phyloP scores from a whole-genome alignment of 495 filamentous ascomycete genomes.

The Hypoxylon perforatum region DNA sequence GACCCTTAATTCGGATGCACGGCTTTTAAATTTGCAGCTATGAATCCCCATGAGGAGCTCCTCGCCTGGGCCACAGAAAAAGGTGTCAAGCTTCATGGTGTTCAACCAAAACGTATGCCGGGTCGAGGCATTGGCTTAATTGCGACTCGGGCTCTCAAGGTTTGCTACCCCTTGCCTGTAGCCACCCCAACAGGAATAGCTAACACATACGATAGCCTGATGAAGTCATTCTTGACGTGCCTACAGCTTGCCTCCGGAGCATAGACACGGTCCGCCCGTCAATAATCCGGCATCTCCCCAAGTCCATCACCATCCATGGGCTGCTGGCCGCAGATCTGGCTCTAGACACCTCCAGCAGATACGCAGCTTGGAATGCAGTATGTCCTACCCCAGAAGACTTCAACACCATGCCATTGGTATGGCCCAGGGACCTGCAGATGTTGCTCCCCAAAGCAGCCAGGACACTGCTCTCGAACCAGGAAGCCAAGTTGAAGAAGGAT shows the following conservation, averaged over 20 bases:
- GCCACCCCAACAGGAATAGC: no score
- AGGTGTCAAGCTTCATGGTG: slow-evolving; percentile 68
- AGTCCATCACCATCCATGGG: slow-evolving; percentile 71
- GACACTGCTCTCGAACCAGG: slow-evolving; percentile 69
- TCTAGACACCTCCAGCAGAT: slow-evolving; percentile 53
- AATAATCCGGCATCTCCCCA: slow-evolving; percentile 57
- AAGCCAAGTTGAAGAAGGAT: slow-evolving; percentile 70
- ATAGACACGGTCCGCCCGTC: slow-evolving; percentile 66
- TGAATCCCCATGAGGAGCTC: slow-evolving; percentile 61
- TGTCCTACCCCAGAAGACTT: slow-evolving; percentile 73
- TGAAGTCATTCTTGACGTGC: slow-evolving; percentile 71
- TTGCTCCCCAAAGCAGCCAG: slow-evolving; percentile 59
- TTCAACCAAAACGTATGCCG: slow-evolving; percentile 67
- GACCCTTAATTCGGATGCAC: background rate
- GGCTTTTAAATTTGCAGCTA: slow-evolving; percentile 13
- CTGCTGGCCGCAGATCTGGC: slow-evolving; percentile 77
- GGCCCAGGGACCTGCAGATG: slow-evolving; percentile 62
- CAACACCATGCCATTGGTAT: slow-evolving; percentile 74
- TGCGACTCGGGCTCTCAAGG: slow-evolving; percentile 71
- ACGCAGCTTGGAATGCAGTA: slow-evolving; percentile 71
- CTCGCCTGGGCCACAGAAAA: slow-evolving; percentile 69
- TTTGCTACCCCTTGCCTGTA: slow-evolving; percentile 44
- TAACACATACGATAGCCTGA: slow-evolving; percentile 51
- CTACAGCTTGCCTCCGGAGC: slow-evolving; percentile 70
- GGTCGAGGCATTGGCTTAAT: slow-evolving; percentile 80